Evolutionary conservation across 1,284 basidiomycete genomes (phyloP), one percentile per base, ranked within the genome.

Genomic region (Cryptococcus deneoformans): DNA sequence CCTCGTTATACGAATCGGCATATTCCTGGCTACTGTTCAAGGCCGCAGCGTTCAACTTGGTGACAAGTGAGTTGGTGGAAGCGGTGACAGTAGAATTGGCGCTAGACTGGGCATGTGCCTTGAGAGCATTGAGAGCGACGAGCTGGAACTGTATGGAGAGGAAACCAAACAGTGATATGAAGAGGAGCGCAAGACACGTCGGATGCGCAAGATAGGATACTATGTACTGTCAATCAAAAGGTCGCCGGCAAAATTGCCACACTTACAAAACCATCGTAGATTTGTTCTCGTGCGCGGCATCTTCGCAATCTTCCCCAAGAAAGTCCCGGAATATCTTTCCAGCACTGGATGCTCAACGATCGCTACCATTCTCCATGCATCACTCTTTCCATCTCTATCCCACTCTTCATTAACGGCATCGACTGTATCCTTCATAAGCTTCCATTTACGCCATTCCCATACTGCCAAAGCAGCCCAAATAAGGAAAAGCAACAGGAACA

Each of bases 131-230:
- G 56, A 94, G 79, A 2, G 88, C 90, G 40, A 86, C 69, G 16
- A 97, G 81, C 77, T 99, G 95, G 20, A 93, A 79, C 71, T 93
- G 81, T 35, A 96, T 86, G n/a, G 87, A 87, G 52, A 96, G 77
- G n/a, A 98, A 78, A 12, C 94, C 94, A 61, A 96, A 85, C 61
- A 93, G 79, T 10, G 93, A 92, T 67, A 97, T 90, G 58, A 92
- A 84, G 72, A 98, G 86, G 69, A 92, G 88, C 0, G 89, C 88
- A 44, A 96, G 82, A 1, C 90, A 91, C 0, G 92, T 89, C 2
- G 92, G 86, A 70, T 97, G 90, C 71, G 90, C 89, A 59, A 97
- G 82, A 77, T 95, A 97, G 64, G 89, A 84, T 63, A 91, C 75
- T 78, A 12, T 5, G 44, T 10, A 14, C 40, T n/a, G n/a, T 37